Percentiles rank a stretch among this genome's conserved stretches.
phyloP scores from a whole-genome alignment of 2,329 filamentous ascomycete species.

The Exserohilum turcica region DNA sequence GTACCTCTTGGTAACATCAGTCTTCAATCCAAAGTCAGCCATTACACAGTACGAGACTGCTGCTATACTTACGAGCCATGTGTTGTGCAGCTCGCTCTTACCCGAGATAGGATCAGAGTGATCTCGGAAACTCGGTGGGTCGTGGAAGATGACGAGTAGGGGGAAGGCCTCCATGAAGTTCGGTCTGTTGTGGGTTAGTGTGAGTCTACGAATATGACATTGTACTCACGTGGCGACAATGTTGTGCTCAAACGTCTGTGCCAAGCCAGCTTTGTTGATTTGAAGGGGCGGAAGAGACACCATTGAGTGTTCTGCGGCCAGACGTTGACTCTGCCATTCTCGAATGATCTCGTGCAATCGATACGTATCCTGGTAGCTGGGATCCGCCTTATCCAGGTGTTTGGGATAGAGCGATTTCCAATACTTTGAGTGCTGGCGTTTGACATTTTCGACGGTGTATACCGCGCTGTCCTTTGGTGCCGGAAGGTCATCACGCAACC shows the following conservation, averaged over 20 bases:
- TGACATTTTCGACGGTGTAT: slow-evolving; percentile 62
- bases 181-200: slow-evolving; percentile 52
- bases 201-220: neutral
- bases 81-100: slow-evolving; percentile 78
- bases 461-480: slow-evolving; percentile 59
- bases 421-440: slow-evolving; percentile 66
- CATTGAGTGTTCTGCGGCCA: slow-evolving; percentile 78
- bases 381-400: slow-evolving; percentile 44
- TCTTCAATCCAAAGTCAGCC: slow-evolving; percentile 62
- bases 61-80: slow-evolving; percentile 75
- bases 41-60: slow-evolving; percentile 37
- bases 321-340: slow-evolving; percentile 71
- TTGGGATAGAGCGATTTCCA: slow-evolving; percentile 88
- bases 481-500: slow-evolving; percentile 53
- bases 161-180: slow-evolving; percentile 69
- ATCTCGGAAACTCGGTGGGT: slow-evolving; percentile 64
- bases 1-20: slow-evolving; percentile 80
- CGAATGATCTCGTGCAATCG: slow-evolving; percentile 82
- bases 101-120: slow-evolving; percentile 62
- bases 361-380: slow-evolving; percentile 45
- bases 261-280: slow-evolving; percentile 74
- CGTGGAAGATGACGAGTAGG: slow-evolving; percentile 86
- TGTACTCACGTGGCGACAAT: slow-evolving; percentile 72
- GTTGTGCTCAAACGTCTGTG: slow-evolving; percentile 82
- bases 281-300: slow-evolving; percentile 72